Base-by-base conservation (phyloP, 164 flowering plant species). In the Kalanchoe fedtschenkoi region DNA sequence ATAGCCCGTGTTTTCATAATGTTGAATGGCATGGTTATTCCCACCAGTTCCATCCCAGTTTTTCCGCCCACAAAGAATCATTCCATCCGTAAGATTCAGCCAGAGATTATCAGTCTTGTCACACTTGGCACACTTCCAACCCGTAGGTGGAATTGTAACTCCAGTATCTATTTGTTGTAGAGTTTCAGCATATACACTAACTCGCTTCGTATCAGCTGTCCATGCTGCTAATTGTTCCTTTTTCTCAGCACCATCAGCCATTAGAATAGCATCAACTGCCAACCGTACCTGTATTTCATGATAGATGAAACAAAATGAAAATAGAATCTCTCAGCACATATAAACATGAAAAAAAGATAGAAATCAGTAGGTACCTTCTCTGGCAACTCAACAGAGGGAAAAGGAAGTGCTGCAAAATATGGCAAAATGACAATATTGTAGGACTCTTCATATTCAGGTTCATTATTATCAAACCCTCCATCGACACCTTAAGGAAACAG, bases 1-100 rank as follows among this genome's bases (percentile, higher is more conserved):
- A 63, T 81, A 87, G 16, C 79, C 73, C 4, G 95, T 84, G 69
- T 78, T 84, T 58, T 79, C 80, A 66, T 83, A 93, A 70, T 90
- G 93, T 56, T 87, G 87, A 63, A 90, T 37, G 11, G 99, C 99
- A 80, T 93, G 99, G 80, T 90, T 83, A 71, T 93, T 93, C 29
- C 99, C 99, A 56, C 99, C 99, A 73, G 68, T 86, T 59, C 97
- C 97, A 79, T 91, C 97, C 96, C 96, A 91, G 59, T 85, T 86
- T 75, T 58, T 91, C 68, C 93, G 78, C 66, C 99, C 99, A 77
- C 99, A 93, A n/a, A 93, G 85, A 62, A 90, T 93, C 87, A 73
- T 80, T 65, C 99, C 97, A 77, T 93, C 99, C 65, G 97, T 88
- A 19, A 93, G 74, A 76, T 90, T 93, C 34, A 93, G 73, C 99